Conservation (phyloP, 441 rosid species). For the Manihot esculenta region DNA sequence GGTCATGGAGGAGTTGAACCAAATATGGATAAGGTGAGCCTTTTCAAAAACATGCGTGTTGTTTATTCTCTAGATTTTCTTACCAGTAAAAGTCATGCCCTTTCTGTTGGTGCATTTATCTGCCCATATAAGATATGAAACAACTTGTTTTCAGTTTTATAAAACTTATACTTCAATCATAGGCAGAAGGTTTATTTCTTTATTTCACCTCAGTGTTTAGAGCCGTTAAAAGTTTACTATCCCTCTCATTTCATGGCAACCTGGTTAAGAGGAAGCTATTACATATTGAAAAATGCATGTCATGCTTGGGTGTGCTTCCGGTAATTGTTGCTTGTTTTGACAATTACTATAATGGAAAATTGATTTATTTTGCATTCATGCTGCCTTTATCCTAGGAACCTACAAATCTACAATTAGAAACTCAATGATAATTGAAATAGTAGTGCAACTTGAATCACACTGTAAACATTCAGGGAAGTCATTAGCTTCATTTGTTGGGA, state of each 20-base stretch:
- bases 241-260: background rate
- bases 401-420: no score
- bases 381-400: no score
- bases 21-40: constrained; percentile 43
- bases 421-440: no score
- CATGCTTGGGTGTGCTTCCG: background rate
- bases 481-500: background rate
- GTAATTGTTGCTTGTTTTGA: background rate
- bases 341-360: no score
- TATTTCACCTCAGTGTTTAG: background rate
- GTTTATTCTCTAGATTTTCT: constrained; percentile 2
- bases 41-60: constrained; percentile 11
- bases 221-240: background rate
- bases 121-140: background rate
- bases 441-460: background rate
- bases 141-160: background rate
- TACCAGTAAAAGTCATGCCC: background rate
- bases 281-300: background rate
- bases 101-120: background rate
- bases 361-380: no score
- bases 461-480: background rate
- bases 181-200: background rate
- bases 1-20: constrained; percentile 13
- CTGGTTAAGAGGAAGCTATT: background rate
- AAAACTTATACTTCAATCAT: background rate